Evolutionary conservation across 148 eudicot species (phyloP), one percentile per base, ranked within the genome.

Genomic region (Vaccinium darrowii): DNA sequence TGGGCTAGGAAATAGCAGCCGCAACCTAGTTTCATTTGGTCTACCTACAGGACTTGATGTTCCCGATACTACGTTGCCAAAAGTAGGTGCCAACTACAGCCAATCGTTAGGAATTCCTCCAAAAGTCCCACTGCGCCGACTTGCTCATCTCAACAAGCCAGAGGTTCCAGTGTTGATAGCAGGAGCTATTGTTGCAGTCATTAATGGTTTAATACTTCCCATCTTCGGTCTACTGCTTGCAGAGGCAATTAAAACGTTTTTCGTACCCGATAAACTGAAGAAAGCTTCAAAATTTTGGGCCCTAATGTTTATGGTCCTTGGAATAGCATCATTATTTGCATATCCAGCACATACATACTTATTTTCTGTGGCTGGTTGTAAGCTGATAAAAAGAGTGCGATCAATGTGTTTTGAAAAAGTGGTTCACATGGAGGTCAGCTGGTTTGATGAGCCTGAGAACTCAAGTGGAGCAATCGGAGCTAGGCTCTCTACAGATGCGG

Each of bases 401-500:
- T 65, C 72, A 47, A 84, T 91, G 88, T 93, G 95, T 84, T 95
- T 95, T 69, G 89, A 92, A 83, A 95, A 89, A 84, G 93, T 93
- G 80, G 87, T 95, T 23, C n/a, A 74, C 54, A 95, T 95, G 98
- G 98, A 95, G 88, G 88, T 95, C 9, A 87, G 92, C 69, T 95
- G 97, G 97, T 95, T 94, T 76, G 98, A 95, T 81, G 90, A 95
- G 81, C 84, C 94, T 0, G 89, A 93, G 14, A 88, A 95, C 86
- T 93, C 98, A 9, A 95, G 94, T 84, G 98, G 98, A 43, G 90
- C 92, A 5, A 90, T 94, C 63, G 98, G 98, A 67, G 92, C 98
- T 60, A 97, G 98, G n/a, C 93, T 95, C 87, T 92, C 93, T 80
- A 92, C 92, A 57, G 95, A 95, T 89, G 94, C 96, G 54, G 94